Base-by-base conservation (phyloP, 805 yeast species). In the Tetrapisispora pingtungensis region DNA sequence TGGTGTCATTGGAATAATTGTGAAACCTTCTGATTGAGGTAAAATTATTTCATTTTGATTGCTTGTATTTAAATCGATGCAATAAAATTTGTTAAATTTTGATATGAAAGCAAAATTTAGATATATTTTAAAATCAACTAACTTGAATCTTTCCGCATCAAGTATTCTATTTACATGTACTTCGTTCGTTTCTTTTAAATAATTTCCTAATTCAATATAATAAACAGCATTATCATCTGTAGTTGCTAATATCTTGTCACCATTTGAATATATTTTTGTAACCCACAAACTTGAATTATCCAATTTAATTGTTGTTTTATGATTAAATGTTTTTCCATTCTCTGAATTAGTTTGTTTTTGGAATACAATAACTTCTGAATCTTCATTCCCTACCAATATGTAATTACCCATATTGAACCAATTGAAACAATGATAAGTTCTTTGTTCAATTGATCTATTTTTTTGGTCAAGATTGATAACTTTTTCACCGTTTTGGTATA, bases 311-410 rank as follows among this genome's bases (percentile, higher is more conserved):
- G 30, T 24, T 2, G 17, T 24, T n/a, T 22, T 24, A 36, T 36
- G 13, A 17, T 31, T 24, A 19, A 41, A 28, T 3, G 14, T 15
- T 4, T 20, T 15, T 2, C 2, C 33, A 17, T 17, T 28, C 31
- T 27, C 30, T 4, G 26, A 3, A 32, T 12, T 8, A 24, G 12
- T 24, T 27, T 10, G 30, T 24, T 24, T 33, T 28, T 44, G 15
- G 20, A 46, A 61, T 3, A 54, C 31, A 10, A 53, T 40, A 10
- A 59, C 41, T 19, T 55, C 59, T 26, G 55, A 49, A 3, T 41
- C 41, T 39, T 60, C 65, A 36, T 59, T 61, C 7, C 64, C 64
- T 1, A 50, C 55, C 3, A 50, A 51, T 4, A 59, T 43, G 17
- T 28, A 40, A 13, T 42, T 33, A 2, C 60, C 59, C n/a, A 47